Percentiles rank a stretch among this genome's conserved stretches.
Conservation (phyloP, 805 yeast genomes). For the Candida pseudofarinosa region DNA sequence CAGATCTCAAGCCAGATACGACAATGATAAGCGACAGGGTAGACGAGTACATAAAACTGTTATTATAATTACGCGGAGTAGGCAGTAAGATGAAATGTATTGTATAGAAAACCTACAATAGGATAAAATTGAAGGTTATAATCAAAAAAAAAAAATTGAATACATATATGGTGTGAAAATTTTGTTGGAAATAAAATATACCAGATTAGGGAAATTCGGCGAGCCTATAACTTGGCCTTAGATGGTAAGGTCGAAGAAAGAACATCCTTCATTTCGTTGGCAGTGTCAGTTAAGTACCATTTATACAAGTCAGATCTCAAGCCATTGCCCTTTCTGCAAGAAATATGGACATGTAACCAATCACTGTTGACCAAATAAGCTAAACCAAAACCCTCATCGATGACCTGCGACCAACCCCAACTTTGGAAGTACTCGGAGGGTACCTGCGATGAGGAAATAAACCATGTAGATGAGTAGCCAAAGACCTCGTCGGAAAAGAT, state of each 20-base stretch:
- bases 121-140: no score
- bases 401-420: slow-evolving; percentile 95
- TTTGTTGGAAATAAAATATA: no score
- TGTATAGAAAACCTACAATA: no score
- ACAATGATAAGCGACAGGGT: no score
- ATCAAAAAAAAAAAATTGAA: no score
- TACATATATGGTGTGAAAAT: no score
- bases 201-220: no score
- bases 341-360: slow-evolving; percentile 81
- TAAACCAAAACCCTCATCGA: slow-evolving; percentile 88
- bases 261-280: slow-evolving; percentile 73
- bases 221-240: slow-evolving; percentile 34
- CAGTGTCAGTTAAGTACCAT: slow-evolving; percentile 69
- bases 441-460: slow-evolving; percentile 82
- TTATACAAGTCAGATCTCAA: slow-evolving; percentile 56
- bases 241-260: slow-evolving; percentile 40
- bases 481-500: slow-evolving; percentile 74
- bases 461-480: slow-evolving; percentile 79
- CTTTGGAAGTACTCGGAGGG: slow-evolving; percentile 79
- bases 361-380: slow-evolving; percentile 90
- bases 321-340: slow-evolving; percentile 61
- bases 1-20: no score
- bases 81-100: no score
- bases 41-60: no score
- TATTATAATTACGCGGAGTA: no score